Evolutionary conservation across 2,329 filamentous ascomycete genomes (phyloP), one percentile per base, ranked within the genome.

Genomic region (Hypoxylon rubiginosum): DNA sequence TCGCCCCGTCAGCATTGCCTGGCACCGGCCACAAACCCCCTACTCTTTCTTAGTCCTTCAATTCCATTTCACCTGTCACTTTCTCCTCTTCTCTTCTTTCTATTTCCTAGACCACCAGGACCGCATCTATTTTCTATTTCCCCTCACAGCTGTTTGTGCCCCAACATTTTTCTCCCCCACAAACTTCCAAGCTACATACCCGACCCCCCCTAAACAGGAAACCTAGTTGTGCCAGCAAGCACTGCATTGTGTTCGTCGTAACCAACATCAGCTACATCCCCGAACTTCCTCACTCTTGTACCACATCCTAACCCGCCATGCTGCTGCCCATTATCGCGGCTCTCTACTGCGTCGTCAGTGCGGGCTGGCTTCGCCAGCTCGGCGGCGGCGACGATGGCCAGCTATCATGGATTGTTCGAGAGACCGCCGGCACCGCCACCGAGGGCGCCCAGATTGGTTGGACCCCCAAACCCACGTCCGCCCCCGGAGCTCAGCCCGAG

Each of bases 311-410:
- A 41, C 13, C 48, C 17, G 57, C 32, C 39, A 75, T 75, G 73
- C 51, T 69, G 24, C 19, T 72, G 24, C 32, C 73, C 11, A 13
- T 58, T 41, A 52, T 75, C 24, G 68, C 68, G 41, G 65, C 58
- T 19, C 28, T 62, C 9, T 48, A 62, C 62, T 56, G 34, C 57
- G 43, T 53, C 17, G 39, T 61, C 15, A 19, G 17, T 34, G 72
- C 75, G 2, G 67, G 60, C 8, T 75, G 73, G 73, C 34, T 72
- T 21, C 64, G 66, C 61, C 73, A 71, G 73, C 70, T 73, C 17
- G 64, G 43, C 48, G 62, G 69, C 49, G 58, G n/a, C n/a, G n/a
- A 53, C n/a, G 70, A 65, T 15, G n/a, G 24, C 13, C 24, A 1
- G 21, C 36, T 28, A 2, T 52, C 59, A 13, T 69, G 55, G 62